phyloP scores from a whole-genome alignment of 2,329 filamentous ascomycete genomes.

The Lachnellula hyalina region DNA sequence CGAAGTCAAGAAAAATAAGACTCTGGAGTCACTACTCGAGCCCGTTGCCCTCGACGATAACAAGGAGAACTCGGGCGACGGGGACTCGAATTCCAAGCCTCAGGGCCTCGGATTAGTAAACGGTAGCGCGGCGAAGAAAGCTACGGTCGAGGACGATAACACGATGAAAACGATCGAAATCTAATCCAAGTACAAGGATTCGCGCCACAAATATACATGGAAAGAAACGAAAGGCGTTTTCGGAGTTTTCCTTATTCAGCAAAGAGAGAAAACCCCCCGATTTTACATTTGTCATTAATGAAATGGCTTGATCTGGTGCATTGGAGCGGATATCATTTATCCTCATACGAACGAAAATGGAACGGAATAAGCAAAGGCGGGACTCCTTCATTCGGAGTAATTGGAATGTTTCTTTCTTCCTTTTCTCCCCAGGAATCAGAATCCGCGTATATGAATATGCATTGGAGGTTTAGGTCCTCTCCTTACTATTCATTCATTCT shows the following conservation, averaged over 20 bases:
- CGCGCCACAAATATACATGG: slow-evolving; percentile 4
- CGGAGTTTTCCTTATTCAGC: slow-evolving; percentile 11
- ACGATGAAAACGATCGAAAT: slow-evolving; percentile 35
- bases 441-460: slow-evolving; percentile 1
- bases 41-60: slow-evolving; percentile 22
- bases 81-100: slow-evolving; percentile 8
- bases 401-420: slow-evolving; percentile 4
- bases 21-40: slow-evolving; percentile 25
- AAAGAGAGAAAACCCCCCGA: too few relatives aligned
- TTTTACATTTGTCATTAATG: slow-evolving; percentile 8
- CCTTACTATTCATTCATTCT: background rate
- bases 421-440: too few relatives aligned
- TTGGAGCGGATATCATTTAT: slow-evolving; percentile 13
- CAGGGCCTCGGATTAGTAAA: slow-evolving; percentile 18
- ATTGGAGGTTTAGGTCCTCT: background rate
- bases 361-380: background rate
- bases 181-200: slow-evolving; percentile 13
- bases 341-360: background rate
- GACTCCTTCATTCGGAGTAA: slow-evolving; percentile 8
- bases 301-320: slow-evolving; percentile 18
- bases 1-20: slow-evolving; percentile 19
- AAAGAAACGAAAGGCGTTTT: slow-evolving; percentile 21
- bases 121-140: slow-evolving; percentile 22
- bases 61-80: slow-evolving; percentile 27
- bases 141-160: slow-evolving; percentile 30